Evolutionary conservation across 208 protist genomes (phyloP), one percentile per base, ranked within the genome.

Genomic region (Leishmania braziliensis): DNA sequence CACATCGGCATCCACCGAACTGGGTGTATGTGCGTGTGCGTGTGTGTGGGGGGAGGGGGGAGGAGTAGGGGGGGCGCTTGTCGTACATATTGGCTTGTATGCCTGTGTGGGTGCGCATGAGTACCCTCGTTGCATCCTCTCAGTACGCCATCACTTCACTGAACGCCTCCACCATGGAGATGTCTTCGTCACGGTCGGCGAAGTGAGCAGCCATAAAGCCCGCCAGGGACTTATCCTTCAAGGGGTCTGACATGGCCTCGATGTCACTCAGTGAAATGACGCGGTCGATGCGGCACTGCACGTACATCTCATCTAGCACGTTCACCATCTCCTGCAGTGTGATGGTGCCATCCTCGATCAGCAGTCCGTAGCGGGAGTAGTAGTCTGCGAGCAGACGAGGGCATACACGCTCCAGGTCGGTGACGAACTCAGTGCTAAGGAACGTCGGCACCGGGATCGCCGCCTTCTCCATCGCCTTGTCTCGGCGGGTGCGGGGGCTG

Each of bases 311-410:
- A 74, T 96, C 91, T 50, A 96, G 73, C 71, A 93, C 87, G 85
- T 96, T 96, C 48, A 96, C 90, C 78, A 95, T 91, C 85, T 96
- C 93, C 86, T 96, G 93, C 53, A 95, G 80, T 29, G 93, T 96
- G 78, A 96, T 94, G 75, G 89, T 93, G 78, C 87, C 84, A 46
- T 92, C 91, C 20, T 91, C 90, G 69, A 95, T 94, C n/a, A 91
- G 89, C 63, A 96, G 85, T 33, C 89, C 81, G 78, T 92, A 85
- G 63, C 87, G 85, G 63, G 87, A 6, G 86, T 93, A 96, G 81
- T 90, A 89, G 77, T 95, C 91, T 2, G 81, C 86, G 29, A 96
- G 82, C 18, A 95, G 77, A 14, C 88, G 81, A 36, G 90, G 87
- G 26, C 81, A 79, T 51, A 96, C 36, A 53, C 63, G 80, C 85